A percentile compares a stretch with the other conserved stretches of the same genome.
Evolutionary conservation across 139 green algal genomes (phyloP).

Genomic region (Diplosphaera chodatii): DNA sequence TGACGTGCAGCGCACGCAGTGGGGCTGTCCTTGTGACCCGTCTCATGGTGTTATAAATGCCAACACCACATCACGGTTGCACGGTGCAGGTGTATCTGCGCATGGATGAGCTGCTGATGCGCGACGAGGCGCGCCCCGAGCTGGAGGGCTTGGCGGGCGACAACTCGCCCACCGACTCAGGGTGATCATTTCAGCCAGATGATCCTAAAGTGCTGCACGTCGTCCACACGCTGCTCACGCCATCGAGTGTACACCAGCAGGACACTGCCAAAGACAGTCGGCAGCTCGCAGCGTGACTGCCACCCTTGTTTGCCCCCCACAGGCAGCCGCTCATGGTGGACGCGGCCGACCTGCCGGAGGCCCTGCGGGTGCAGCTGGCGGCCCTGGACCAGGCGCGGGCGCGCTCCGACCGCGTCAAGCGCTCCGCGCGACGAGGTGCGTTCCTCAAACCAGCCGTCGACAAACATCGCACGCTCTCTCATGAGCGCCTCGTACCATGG

Average conservation of each 20-base stretch:
- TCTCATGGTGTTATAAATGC: no score
- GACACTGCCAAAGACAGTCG: no score
- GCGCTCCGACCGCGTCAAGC: not conserved
- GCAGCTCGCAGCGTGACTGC: no score
- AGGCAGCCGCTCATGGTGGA: slow-evolving; percentile 10
- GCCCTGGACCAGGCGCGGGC: slow-evolving; percentile 25
- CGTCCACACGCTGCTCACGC: no score
- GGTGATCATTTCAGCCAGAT: not conserved
- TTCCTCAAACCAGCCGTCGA: slow-evolving; percentile 11
- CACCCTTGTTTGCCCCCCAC: no score
- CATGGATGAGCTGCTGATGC: slow-evolving; percentile 39
- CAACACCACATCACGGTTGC: no score
- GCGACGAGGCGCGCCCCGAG: slow-evolving; percentile 23
- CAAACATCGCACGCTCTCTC: no score
- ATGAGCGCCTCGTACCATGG: no score
- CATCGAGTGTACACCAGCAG: no score
- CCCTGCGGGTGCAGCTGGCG: slow-evolving; percentile 21
- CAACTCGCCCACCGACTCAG: not conserved
- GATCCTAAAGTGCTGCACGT: no score
- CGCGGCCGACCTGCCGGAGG: slow-evolving; percentile 33
- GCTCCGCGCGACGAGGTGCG: not conserved
- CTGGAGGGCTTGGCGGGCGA: slow-evolving; percentile 26
- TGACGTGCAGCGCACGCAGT: no score
- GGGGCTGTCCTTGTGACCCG: no score
- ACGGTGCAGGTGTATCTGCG: slow-evolving; percentile 22